Evolutionary conservation across 345 rosid genomes (phyloP).

Genomic region (Boechera stricta): DNA sequence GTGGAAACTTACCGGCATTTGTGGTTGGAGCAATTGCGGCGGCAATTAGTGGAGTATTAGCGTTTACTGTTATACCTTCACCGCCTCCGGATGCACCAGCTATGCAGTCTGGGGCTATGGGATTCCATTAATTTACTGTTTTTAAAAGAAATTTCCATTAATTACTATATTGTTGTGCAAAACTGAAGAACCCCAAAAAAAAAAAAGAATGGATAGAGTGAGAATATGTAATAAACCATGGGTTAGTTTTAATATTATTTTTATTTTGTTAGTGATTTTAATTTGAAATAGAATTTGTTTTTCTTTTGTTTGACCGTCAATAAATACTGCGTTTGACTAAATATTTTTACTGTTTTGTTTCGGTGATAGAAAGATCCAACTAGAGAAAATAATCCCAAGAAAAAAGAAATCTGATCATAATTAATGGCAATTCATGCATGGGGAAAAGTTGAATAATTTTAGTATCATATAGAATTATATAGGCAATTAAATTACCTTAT

Average conservation of each 20-base stretch:
- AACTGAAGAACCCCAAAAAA: conserved; percentile 4
- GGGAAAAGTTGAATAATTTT: too few relatives aligned
- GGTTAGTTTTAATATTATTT: neutral
- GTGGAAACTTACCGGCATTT: conserved; percentile 37
- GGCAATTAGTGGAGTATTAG: conserved; percentile 32
- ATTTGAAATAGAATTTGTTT: neutral
- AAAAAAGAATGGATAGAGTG: neutral
- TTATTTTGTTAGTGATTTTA: neutral
- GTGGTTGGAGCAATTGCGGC: conserved; percentile 35
- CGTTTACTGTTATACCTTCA: conserved; percentile 41
- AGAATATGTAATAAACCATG: conserved; percentile 15
- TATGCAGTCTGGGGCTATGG: conserved; percentile 13
- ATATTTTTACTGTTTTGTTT: neutral
- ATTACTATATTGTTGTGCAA: conserved; percentile 25
- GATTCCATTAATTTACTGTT: conserved; percentile 15
- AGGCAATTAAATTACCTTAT: too few relatives aligned
- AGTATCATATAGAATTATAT: too few relatives aligned
- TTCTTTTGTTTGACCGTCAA: neutral
- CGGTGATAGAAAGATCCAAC: neutral
- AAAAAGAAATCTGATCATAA: too few relatives aligned
- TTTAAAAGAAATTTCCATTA: neutral
- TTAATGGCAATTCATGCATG: too few relatives aligned
- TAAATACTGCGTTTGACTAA: neutral
- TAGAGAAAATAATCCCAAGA: neutral
- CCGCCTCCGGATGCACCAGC: neutral